Evolutionary conservation across 2,329 filamentous ascomycete genomes (phyloP).

Genomic region (Claviceps fusiformis): DNA sequence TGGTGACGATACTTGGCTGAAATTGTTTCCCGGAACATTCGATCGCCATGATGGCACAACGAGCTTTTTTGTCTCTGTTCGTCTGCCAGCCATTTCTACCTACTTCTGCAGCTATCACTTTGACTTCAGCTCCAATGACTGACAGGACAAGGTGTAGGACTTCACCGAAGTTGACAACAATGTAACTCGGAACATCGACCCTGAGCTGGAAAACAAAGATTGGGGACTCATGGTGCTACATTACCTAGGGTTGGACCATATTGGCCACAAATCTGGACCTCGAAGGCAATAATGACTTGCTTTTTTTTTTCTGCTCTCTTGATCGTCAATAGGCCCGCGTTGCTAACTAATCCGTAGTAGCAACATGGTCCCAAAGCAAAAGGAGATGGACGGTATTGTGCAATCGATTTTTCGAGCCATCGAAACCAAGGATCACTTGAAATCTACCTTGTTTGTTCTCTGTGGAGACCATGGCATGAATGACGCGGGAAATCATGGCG

Average conservation of each 20-base stretch:
- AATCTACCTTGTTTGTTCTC: constrained; percentile 69
- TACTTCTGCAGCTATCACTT: not conserved
- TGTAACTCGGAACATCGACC: constrained; percentile 77
- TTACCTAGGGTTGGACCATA: constrained; percentile 91
- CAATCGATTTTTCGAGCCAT: constrained; percentile 64
- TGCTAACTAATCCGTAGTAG: constrained; percentile 35
- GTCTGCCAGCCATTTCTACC: constrained; percentile 20
- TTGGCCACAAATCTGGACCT: constrained; percentile 91
- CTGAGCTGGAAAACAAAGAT: constrained; percentile 62
- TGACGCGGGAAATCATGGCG: constrained; percentile 91
- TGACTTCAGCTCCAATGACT: not conserved
- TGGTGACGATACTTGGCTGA: constrained; percentile 96
- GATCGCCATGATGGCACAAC: constrained; percentile 80
- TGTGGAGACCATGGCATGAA: constrained; percentile 99
- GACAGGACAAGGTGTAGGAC: constrained; percentile 42
- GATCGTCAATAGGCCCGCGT: not conserved
- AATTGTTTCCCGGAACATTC: constrained; percentile 85
- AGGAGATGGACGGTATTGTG: constrained; percentile 83
- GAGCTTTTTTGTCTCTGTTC: constrained; percentile 93
- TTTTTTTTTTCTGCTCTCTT: not conserved
- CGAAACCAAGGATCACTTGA: constrained; percentile 53
- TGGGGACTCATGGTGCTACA: constrained; percentile 94
- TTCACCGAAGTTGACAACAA: constrained; percentile 97
- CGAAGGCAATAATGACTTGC: constrained; percentile 40
- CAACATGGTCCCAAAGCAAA: constrained; percentile 86